These are phyloP conservation scores for Colletotrichum cereale DNA, from an alignment of 2,329 filamentous ascomycete species.

Conservation along the genomic window DNA sequence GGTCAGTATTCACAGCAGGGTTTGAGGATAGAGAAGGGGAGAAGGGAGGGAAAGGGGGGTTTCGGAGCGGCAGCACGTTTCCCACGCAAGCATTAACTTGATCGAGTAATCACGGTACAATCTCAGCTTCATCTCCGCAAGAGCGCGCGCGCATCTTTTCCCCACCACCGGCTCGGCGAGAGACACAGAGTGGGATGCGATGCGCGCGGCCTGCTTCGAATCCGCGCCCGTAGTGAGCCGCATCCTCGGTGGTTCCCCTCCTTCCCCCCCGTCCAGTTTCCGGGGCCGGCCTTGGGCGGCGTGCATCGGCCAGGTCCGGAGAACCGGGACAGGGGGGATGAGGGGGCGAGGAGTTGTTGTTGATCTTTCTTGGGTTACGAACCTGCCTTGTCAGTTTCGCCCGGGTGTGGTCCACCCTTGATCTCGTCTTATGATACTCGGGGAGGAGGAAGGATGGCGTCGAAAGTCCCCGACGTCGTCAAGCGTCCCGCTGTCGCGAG, in stretches of 20 bases:
- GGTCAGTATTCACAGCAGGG: constrained; percentile 56
- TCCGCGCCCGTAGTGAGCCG: constrained; percentile 91
- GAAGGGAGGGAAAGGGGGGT: constrained; percentile 49
- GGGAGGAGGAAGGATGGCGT: not conserved
- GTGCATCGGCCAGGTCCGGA: not conserved
- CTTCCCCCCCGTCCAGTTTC: not conserved
- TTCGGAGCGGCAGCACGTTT: constrained; percentile 92
- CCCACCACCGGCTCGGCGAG: constrained; percentile 10
- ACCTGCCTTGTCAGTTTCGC: constrained; percentile 48
- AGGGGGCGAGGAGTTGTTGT: constrained; percentile 45
- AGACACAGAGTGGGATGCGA: constrained; percentile 66
- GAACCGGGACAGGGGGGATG: not conserved
- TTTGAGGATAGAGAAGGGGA: constrained; percentile 44
- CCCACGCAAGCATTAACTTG: constrained; percentile 99
- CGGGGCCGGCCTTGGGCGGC: not conserved
- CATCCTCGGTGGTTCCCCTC: constrained; percentile 54
- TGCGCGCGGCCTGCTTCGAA: constrained; percentile 58
- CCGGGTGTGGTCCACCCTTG: constrained; percentile 27
- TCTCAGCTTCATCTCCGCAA: constrained; percentile 82
- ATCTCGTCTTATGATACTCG: constrained; percentile 40
- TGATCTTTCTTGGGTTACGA: constrained; percentile 53
- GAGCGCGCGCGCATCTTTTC: constrained; percentile 54
- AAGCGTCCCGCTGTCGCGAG: constrained; percentile 10
- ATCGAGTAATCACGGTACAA: constrained; percentile 95
- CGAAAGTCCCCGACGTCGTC: not conserved